Evolutionary conservation across 108 stramenopile genomes (phyloP), one percentile per base, ranked within the genome.

Genomic region (Mediolabrus comicus): DNA sequence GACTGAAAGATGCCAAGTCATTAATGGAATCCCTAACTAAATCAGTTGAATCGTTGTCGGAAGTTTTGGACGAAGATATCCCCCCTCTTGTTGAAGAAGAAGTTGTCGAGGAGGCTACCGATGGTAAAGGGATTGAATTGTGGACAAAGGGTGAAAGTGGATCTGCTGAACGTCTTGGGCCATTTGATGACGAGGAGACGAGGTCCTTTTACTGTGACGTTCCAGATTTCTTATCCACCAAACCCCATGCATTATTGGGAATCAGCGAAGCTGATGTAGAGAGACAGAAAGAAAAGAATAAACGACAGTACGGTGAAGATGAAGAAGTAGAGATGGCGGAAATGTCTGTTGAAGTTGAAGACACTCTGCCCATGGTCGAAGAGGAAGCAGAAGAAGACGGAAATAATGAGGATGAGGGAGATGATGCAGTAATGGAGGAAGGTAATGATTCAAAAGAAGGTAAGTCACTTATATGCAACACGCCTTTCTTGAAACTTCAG

Each of bases 181-280:
- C 96, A 13, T 98, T 92, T 69, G 97, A 95, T 62, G 97, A 97
- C 68, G 89, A 87, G 36, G 95, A 96, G 75, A 93, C 87, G 24
- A 81, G 89, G 26, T 74, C 76, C 3, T 98, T 98, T 84, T 98
- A 98, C 71, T 91, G 91, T 60, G 96, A 96, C 69, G 80, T 97
- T 59, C 96, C 98, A 17, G 96, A 97, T 59, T 82, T 97, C 7
- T 79, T 98, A 27, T 79, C 86, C 13, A 94, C 90, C 8, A 87
- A 96, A 49, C 98, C 98, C 16, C 86, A 95, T 7, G 87, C 89
- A 39, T 70, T 96, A 33, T 74, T 98, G 51, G 96, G 96, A 4
- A 61, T 96, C 26, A 84, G 41, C 22, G 79, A 75, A 38, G 86
- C 88, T 31, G 86, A 95, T 25, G 81, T 95, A 16, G 93, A 90